A percentile compares a stretch with the other conserved stretches of the same genome.
These are phyloP conservation scores for Ehretia macrophylla DNA, from an alignment of 257 asterid genomes.

Conservation along the genomic window DNA sequence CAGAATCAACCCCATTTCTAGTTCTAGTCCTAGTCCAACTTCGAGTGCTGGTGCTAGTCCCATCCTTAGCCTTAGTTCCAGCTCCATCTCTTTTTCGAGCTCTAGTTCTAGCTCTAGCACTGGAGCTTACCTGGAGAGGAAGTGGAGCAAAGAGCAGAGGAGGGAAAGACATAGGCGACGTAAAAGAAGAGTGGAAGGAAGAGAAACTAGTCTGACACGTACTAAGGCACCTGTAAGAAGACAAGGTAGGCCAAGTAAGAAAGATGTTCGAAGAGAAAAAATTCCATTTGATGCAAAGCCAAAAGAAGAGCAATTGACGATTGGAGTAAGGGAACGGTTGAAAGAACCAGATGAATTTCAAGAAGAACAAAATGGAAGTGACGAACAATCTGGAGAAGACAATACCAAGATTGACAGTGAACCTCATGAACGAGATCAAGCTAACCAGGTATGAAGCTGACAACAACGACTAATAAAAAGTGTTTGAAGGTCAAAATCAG, in stretches of 20 bases:
- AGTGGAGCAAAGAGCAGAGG: conserved; percentile 3
- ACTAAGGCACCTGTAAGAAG: conserved; percentile 7
- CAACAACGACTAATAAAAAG: background rate
- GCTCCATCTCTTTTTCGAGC: background rate
- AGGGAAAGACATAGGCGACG: background rate
- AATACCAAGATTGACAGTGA: too few relatives aligned
- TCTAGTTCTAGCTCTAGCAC: conserved; percentile 29
- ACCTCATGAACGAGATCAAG: background rate
- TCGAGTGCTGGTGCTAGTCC: background rate
- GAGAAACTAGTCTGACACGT: background rate
- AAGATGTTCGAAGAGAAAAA: background rate
- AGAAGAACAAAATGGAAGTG: background rate
- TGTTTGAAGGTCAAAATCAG: background rate
- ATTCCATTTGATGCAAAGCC: background rate
- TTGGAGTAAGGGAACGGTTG: background rate
- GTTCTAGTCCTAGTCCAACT: conserved; percentile 4
- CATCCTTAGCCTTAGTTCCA: background rate
- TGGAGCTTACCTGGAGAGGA: conserved; percentile 9
- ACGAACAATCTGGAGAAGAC: background rate
- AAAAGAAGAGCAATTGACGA: background rate
- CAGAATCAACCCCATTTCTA: background rate
- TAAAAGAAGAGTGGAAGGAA: conserved; percentile 12
- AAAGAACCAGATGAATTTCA: background rate
- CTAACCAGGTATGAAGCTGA: background rate
- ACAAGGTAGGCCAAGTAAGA: conserved; percentile 13